Conservation (phyloP, 2,329 filamentous ascomycete species). For the Diaporthe vaccinii region DNA sequence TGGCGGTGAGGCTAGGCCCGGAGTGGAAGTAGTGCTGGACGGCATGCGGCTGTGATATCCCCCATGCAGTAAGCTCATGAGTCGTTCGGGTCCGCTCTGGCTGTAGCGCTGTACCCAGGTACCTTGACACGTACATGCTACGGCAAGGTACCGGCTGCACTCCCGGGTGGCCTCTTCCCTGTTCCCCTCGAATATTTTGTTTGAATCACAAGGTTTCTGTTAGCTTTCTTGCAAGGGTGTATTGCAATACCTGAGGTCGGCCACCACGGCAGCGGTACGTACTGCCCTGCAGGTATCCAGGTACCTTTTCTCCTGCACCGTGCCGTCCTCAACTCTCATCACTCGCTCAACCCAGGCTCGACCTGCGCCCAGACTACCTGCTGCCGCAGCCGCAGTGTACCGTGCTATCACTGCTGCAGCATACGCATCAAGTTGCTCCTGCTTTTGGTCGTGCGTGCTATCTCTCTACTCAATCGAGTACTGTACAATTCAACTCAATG, state of each 20-base stretch:
- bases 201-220: conserved; percentile 36
- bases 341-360: not conserved
- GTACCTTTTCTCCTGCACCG: not conserved
- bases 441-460: not conserved
- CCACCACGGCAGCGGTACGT: not conserved
- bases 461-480: not conserved
- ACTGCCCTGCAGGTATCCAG: not conserved
- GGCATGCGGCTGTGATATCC: conserved; percentile 4
- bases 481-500: not conserved
- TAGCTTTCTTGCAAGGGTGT: conserved; percentile 31
- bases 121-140: not conserved
- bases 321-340: not conserved
- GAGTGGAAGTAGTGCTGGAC: conserved; percentile 15
- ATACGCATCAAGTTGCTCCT: not conserved
- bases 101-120: not conserved
- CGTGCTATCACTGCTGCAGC: not conserved
- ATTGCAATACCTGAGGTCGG: conserved; percentile 23
- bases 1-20: conserved; percentile 21
- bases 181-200: conserved; percentile 32
- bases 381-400: not conserved
- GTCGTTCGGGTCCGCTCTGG: conserved; percentile 22
- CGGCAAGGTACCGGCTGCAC: conserved; percentile 24
- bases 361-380: not conserved
- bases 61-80: conserved; percentile 28
- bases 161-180: conserved; percentile 14